These are phyloP conservation scores for Agrocybe chaxingu DNA, from an alignment of 768 basidiomycete genomes.

Conservation along the genomic window DNA sequence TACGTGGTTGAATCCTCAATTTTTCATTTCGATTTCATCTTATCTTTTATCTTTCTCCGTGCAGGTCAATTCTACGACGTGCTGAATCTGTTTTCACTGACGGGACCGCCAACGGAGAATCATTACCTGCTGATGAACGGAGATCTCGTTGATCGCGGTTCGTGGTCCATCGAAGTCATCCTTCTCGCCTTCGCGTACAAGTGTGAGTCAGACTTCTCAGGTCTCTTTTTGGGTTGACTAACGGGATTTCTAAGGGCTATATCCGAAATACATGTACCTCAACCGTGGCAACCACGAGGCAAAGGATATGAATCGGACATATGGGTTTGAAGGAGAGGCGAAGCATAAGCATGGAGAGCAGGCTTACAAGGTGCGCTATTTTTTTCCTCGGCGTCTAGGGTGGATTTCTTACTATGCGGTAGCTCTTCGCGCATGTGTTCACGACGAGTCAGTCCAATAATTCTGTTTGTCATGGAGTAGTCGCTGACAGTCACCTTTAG, in stretches of 20 bases:
- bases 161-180: slow-evolving; percentile 92
- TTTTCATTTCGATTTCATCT: not conserved
- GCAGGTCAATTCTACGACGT: slow-evolving; percentile 95
- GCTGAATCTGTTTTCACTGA: slow-evolving; percentile 80
- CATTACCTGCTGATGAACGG: slow-evolving; percentile 91
- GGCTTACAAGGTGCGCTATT: slow-evolving; percentile 71
- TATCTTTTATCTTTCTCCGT: not conserved
- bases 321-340: slow-evolving; percentile 94
- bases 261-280: slow-evolving; percentile 85
- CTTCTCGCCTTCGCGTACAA: slow-evolving; percentile 93
- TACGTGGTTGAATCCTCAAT: no score
- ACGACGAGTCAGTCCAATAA: slow-evolving; percentile 62
- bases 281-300: slow-evolving; percentile 98
- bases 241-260: slow-evolving; percentile 64
- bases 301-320: slow-evolving; percentile 94
- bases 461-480: not conserved
- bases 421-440: slow-evolving; percentile 94
- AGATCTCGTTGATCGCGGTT: slow-evolving; percentile 97
- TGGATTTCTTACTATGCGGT: slow-evolving; percentile 1
- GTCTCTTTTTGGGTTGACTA: not conserved
- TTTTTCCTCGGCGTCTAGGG: slow-evolving; percentile 2
- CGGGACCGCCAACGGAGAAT: slow-evolving; percentile 79
- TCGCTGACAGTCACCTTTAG: slow-evolving; percentile 35
- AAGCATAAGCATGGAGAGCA: slow-evolving; percentile 97
- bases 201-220: slow-evolving; percentile 48